Conservation (phyloP, 495 filamentous ascomycete species). For the Amphirosellinia nigrospora region DNA sequence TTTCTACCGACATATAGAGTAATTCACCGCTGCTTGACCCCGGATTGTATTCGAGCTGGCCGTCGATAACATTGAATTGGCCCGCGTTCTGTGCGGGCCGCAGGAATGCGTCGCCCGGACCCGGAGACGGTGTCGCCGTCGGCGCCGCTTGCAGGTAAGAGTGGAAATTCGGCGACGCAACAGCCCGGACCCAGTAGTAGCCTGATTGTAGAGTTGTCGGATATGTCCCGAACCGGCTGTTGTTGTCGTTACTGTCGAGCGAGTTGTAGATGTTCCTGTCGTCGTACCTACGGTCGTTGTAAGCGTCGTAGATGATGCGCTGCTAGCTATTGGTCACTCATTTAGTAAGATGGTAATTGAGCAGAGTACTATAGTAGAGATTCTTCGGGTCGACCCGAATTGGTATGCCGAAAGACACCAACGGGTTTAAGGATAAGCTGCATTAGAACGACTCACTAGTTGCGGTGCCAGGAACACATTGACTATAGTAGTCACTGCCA, state of each 20-base stretch:
- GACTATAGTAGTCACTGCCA: slow-evolving; percentile 25
- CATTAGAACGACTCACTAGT: slow-evolving; percentile 15
- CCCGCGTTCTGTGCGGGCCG: slow-evolving; percentile 55
- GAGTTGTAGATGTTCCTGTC: slow-evolving; percentile 9
- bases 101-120: slow-evolving; percentile 21
- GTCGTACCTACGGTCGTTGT: slow-evolving; percentile 13
- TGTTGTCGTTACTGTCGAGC: slow-evolving; percentile 12
- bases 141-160: slow-evolving; percentile 57
- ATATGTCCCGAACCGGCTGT: slow-evolving; percentile 14
- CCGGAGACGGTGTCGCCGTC: slow-evolving; percentile 18
- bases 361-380: not conserved
- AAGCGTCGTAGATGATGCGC: slow-evolving; percentile 1
- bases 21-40: slow-evolving; percentile 39
- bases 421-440: not conserved
- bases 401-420: not conserved
- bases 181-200: slow-evolving; percentile 67
- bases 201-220: slow-evolving; percentile 52
- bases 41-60: slow-evolving; percentile 62
- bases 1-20: slow-evolving; percentile 55
- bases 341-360: not conserved
- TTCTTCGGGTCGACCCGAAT: not conserved
- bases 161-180: slow-evolving; percentile 65
- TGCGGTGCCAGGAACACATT: slow-evolving; percentile 23
- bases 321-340: not conserved
- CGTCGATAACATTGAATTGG: slow-evolving; percentile 62